Conservation (phyloP, 2,329 filamentous ascomycete species). For the Polychaeton citri region DNA sequence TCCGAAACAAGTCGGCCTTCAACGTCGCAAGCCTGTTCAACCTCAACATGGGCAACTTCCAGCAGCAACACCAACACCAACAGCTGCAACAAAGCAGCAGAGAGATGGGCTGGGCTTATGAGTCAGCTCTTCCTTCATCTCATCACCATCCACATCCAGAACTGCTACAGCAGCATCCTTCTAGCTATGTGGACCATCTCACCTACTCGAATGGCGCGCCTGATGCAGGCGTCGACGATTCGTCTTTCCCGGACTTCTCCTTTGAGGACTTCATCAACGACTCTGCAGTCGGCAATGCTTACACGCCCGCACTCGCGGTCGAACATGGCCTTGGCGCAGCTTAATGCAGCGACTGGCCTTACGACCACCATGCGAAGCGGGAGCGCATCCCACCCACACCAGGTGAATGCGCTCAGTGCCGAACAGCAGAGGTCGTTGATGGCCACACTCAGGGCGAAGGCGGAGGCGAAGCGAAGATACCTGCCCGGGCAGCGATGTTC, state of each 20-base stretch:
- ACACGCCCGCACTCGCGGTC: constrained; percentile 16
- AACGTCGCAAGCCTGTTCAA: constrained; percentile 5
- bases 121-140: constrained; percentile 16
- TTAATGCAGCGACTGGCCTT: constrained; percentile 34
- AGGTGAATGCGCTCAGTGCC: background rate
- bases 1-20: constrained; percentile 7
- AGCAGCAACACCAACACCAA: no score
- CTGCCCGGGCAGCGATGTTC: background rate
- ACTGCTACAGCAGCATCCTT: constrained; percentile 19
- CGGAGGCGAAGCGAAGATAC: background rate
- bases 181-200: constrained; percentile 21
- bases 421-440: background rate
- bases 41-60: constrained; percentile 1
- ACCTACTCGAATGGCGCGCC: constrained; percentile 22
- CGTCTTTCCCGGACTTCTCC: constrained; percentile 19
- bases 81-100: no score
- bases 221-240: constrained; percentile 19
- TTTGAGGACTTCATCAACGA: constrained; percentile 26
- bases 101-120: constrained; percentile 2
- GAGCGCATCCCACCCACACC: background rate
- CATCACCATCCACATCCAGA: constrained; percentile 19
- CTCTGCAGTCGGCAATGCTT: constrained; percentile 28
- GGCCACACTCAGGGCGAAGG: background rate
- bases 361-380: background rate
- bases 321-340: constrained; percentile 30